Evolutionary conservation across 2,329 filamentous ascomycete genomes (phyloP).

Genomic region (Dactylellina sp.): DNA sequence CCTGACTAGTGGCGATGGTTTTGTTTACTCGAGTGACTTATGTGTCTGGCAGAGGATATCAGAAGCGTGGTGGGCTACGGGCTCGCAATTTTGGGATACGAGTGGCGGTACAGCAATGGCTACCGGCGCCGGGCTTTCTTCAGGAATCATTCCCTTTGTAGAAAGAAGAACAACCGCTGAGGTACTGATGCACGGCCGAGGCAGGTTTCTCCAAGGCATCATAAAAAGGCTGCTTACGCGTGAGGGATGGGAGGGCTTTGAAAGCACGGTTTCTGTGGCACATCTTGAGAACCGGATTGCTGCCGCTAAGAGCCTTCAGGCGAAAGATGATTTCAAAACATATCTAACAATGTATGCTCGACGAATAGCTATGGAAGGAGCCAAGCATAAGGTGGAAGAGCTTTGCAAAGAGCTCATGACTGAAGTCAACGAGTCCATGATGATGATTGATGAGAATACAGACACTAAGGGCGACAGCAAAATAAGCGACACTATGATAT

Average conservation of each 20-base stretch:
- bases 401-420: constrained; percentile 84
- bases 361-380: constrained; percentile 87
- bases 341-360: constrained; percentile 99
- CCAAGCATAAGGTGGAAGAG: constrained; percentile 91
- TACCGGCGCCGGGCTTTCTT: constrained; percentile 74
- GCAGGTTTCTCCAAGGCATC: constrained; percentile 89
- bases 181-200: constrained; percentile 87
- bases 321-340: constrained; percentile 90
- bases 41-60: constrained; percentile 95
- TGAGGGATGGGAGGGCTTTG: constrained; percentile 91
- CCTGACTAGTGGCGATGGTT: constrained; percentile 93
- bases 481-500: constrained; percentile 74
- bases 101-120: constrained; percentile 77
- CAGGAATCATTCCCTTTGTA: constrained; percentile 90
- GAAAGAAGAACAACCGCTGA: constrained; percentile 96
- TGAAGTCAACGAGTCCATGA: constrained; percentile 71
- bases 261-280: constrained; percentile 89
- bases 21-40: constrained; percentile 85
- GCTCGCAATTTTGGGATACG: constrained; percentile 97
- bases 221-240: constrained; percentile 88
- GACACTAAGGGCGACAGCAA: constrained; percentile 65
- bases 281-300: constrained; percentile 96
- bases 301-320: constrained; percentile 83
- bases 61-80: constrained; percentile 97
- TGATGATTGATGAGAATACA: constrained; percentile 66